Base-by-base conservation (phyloP, 768 basidiomycete species). In the Phallus indusiatus region DNA sequence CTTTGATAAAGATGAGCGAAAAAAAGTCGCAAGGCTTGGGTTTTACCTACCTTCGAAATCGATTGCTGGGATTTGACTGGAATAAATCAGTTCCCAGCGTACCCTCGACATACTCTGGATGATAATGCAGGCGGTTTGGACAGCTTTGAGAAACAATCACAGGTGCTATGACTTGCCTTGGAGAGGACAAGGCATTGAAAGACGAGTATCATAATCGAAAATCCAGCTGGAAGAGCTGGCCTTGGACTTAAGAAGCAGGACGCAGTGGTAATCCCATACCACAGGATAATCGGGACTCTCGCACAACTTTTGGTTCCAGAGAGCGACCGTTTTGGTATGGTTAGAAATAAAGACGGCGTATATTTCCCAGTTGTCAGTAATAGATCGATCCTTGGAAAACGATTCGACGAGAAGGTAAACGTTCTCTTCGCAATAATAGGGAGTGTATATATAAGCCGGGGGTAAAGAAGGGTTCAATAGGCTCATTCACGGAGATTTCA, bases 251-350 rank as follows among this genome's bases (percentile, higher is more conserved):
- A 88, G 71, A 50, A 81, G 67, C 12, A 86, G 75, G 47, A 89
- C 69, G 63, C 84, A 85, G 65, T 88, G 86, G 69, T 89, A 88
- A 67, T 89, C 86, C 86, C 86, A 88, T 47, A 88, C 69, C 18
- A 87, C 77, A 47, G 78, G 69, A 46, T 36, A 62, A 12, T 60
- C 55, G 2, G 56, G 63, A 36, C 70, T 70, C 28, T 63, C 66
- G 12, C 76, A 74, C 24, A 70, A 71, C 62, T 77, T 79, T 69
- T 87, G 86, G 59, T 73, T 74, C 81, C 82, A 86, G 49, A 89
- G 67, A 24, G 82, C 83, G 36, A 86, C 85, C 73, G 79, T 81
- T 70, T 76, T 82, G 37, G 68, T 68, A 60, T 67, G 69, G 67
- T 88, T 89, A 9, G 85, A 88, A 61, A 89, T 77, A 73, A 88